Base-by-base conservation (phyloP, 2,329 filamentous ascomycete genomes). In the Chaetomium olivaceum region DNA sequence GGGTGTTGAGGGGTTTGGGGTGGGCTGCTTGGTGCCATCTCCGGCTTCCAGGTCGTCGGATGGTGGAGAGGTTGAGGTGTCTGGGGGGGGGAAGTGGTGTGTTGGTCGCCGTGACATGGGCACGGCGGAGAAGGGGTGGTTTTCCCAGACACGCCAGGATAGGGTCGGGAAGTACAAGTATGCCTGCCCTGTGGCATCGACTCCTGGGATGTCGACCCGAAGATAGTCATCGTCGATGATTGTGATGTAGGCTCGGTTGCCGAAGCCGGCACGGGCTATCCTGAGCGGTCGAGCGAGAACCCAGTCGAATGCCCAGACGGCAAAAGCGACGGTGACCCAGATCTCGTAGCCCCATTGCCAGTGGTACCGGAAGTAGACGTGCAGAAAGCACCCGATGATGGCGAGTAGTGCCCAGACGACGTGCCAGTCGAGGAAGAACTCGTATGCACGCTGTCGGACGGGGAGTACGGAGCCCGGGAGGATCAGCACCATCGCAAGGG, bases 401-500 rank as follows among this genome's bases (percentile, higher is more conserved):
- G 48, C 7, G 21, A 51, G 48, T 1, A 51, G 48, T 1, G 48
- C 48, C 11, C n/a, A 51, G 21, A 51, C 11, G 21, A 51, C 5
- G 48, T 51, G 48, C 48, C 48, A 51, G 48, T 21, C 48, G n/a
- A 51, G 23, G 48, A 51, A 51, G 48, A 51, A 51, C 48, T 51
- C 48, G 48, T 51, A 51, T 2, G 48, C 48, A 1, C 48, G 48
- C 21, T 51, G 48, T 9, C 48, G 48, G 48, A 51, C 21, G 12
- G 48, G 48, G 11, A 51, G 48, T 2, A 51, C 3, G 48, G 48
- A 51, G 7, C n/a, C 48, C 21, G 48, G 48, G n/a, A 51, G n/a
- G 23, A 51, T 21, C n/a, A 51, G 21, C 7, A 51, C 48, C 12
- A 51, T 9, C n/a, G 48, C 21, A 8, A 51, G 4, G 48, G 48